Conservation (phyloP, 2,329 filamentous ascomycete species). For the Fusarium nygamai region DNA sequence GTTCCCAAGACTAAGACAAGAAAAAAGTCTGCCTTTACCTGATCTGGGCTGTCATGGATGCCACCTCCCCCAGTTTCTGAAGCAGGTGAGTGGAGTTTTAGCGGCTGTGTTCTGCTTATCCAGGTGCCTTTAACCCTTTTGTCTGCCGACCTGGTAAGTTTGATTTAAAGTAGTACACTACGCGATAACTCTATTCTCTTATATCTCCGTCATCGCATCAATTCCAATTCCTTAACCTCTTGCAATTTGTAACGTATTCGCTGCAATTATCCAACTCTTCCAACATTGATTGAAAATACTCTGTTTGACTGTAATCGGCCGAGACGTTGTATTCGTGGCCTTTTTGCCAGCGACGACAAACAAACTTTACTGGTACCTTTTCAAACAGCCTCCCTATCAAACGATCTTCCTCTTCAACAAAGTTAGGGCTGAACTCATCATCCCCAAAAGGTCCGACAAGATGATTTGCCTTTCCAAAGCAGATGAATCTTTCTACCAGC, state of each 20-base stretch:
- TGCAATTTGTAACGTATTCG: background rate
- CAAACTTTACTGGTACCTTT: background rate
- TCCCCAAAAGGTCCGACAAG: background rate
- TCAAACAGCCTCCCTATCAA: conserved; percentile 3
- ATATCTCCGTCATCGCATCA: conserved; percentile 4
- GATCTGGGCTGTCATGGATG: conserved; percentile 13
- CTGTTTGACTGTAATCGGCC: background rate
- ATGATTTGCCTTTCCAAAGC: conserved; percentile 67
- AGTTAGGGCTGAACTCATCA: background rate
- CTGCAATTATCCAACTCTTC: background rate
- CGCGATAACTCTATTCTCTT: conserved; percentile 10
- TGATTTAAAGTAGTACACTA: conserved; percentile 6
- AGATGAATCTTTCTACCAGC: conserved; percentile 59
- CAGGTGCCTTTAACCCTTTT: conserved; percentile 33
- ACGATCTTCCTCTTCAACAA: background rate
- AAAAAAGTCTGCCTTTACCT: conserved; percentile 22
- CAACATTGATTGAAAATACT: conserved; percentile 4
- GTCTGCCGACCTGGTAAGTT: background rate
- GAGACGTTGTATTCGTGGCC: conserved; percentile 11
- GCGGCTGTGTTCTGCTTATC: conserved; percentile 13
- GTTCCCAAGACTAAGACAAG: conserved; percentile 12
- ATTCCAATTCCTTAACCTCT: background rate
- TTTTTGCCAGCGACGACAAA: conserved; percentile 6
- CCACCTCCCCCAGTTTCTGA: conserved; percentile 29
- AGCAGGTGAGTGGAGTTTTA: conserved; percentile 17